Evolutionary conservation across 768 basidiomycete species (phyloP).

Genomic region (Collybia mongolica): DNA sequence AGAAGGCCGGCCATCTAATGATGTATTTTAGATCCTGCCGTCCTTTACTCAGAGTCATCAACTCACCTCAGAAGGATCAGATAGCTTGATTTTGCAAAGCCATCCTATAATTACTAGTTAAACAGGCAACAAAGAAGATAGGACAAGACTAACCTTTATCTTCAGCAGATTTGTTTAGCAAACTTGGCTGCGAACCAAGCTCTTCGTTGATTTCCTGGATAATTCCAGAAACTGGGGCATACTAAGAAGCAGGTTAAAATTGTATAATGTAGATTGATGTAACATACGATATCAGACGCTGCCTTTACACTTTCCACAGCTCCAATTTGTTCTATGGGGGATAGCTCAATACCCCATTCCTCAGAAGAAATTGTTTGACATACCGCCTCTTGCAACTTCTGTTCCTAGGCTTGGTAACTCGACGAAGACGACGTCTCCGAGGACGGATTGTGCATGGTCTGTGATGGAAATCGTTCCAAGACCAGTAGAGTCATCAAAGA

Average conservation of each 20-base stretch:
- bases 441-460: constrained; percentile 84
- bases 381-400: constrained; percentile 71
- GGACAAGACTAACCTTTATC: constrained; percentile 58
- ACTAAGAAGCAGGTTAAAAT: constrained; percentile 43
- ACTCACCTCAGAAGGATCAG: constrained; percentile 70
- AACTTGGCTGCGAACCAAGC: constrained; percentile 64
- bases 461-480: constrained; percentile 86
- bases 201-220: constrained; percentile 77
- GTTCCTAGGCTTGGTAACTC: constrained; percentile 75
- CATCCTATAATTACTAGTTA: constrained; percentile 57
- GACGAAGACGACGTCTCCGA: constrained; percentile 98
- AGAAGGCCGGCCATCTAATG: constrained; percentile 69
- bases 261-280: constrained; percentile 1
- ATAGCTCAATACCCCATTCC: background rate
- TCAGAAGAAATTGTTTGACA: constrained; percentile 23
- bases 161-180: constrained; percentile 89
- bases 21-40: background rate
- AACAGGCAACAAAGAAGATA: background rate
- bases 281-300: constrained; percentile 83
- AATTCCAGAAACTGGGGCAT: constrained; percentile 88
- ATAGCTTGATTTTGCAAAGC: constrained; percentile 91
- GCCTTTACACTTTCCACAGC: constrained; percentile 97
- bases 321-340: constrained; percentile 69
- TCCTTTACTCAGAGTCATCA: constrained; percentile 8
- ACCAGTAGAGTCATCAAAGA: constrained; percentile 73